These are phyloP conservation scores for Ceratocystis diversiconidia DNA, from an alignment of 2,329 filamentous ascomycete genomes.

Conservation along the genomic window DNA sequence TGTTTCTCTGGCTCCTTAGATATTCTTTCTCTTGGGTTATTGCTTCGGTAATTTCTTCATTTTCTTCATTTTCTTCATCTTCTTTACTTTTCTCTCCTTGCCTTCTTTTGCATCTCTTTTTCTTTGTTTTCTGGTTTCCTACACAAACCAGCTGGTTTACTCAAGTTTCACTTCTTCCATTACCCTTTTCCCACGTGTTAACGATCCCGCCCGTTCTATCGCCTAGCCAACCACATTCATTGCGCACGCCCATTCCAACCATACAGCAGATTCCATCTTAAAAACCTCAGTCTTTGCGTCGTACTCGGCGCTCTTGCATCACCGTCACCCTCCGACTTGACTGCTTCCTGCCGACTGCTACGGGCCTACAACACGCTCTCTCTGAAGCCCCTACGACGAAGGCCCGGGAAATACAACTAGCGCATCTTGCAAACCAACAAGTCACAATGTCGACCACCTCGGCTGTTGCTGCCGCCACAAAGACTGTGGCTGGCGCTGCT, in stretches of 20 bases:
- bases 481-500: conserved; percentile 6
- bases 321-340: no score
- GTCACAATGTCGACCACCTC: conserved; percentile 12
- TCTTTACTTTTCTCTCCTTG: conserved; percentile 5
- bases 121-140: conserved; percentile 2
- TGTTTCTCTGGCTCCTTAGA: conserved; percentile 1
- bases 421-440: neutral
- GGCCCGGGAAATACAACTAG: neutral
- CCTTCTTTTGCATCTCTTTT: neutral
- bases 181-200: neutral
- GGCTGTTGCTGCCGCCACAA: neutral
- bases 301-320: neutral
- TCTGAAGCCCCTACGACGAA: neutral
- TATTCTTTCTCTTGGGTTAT: conserved; percentile 13
- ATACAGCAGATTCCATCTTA: neutral
- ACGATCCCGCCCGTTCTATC: neutral
- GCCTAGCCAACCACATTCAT: neutral
- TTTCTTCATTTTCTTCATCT: neutral
- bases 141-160: conserved; percentile 4
- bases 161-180: neutral
- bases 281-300: neutral
- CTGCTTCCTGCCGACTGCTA: neutral
- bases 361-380: neutral
- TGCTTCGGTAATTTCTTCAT: conserved; percentile 11
- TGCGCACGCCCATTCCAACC: neutral